These are phyloP conservation scores for Pugionium cornutum DNA, from an alignment of 345 rosid genomes.

Conservation along the genomic window DNA sequence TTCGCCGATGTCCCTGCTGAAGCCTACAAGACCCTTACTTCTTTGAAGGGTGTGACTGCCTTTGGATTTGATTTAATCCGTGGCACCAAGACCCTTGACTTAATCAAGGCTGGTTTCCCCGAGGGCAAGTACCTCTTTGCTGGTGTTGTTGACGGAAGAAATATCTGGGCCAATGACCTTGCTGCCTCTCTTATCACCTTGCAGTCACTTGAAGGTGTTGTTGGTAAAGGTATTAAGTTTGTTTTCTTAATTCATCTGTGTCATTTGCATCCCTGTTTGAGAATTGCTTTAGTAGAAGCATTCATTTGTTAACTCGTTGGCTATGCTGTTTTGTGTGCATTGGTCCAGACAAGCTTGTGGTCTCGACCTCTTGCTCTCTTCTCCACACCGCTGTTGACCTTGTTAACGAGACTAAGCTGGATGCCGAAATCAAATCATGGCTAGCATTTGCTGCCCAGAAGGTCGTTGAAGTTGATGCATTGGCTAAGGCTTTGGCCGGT, in stretches of 20 bases:
- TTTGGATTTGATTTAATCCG: slow-evolving; percentile 86
- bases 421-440: slow-evolving; percentile 89
- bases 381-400: slow-evolving; percentile 29
- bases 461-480: slow-evolving; percentile 85
- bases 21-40: background rate
- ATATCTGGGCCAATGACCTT: slow-evolving; percentile 98
- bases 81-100: slow-evolving; percentile 76
- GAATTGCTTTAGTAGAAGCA: slow-evolving; percentile 2
- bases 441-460: slow-evolving; percentile 98
- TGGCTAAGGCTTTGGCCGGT: slow-evolving; percentile 92
- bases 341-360: slow-evolving; percentile 82
- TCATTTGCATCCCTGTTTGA: background rate
- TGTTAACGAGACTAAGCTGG: slow-evolving; percentile 49
- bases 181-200: slow-evolving; percentile 70
- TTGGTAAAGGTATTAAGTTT: slow-evolving; percentile 69
- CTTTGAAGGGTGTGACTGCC: background rate
- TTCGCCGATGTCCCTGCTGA: slow-evolving; percentile 74
- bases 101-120: slow-evolving; percentile 82
- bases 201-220: slow-evolving; percentile 64
- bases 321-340: slow-evolving; percentile 8
- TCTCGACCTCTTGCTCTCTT: slow-evolving; percentile 95
- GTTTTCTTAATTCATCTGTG: background rate
- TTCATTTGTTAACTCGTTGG: background rate
- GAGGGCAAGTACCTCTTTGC: slow-evolving; percentile 84
- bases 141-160: slow-evolving; percentile 43